These are phyloP conservation scores for Cytospora mali DNA, from an alignment of 2,329 filamentous ascomycete genomes.

Conservation along the genomic window DNA sequence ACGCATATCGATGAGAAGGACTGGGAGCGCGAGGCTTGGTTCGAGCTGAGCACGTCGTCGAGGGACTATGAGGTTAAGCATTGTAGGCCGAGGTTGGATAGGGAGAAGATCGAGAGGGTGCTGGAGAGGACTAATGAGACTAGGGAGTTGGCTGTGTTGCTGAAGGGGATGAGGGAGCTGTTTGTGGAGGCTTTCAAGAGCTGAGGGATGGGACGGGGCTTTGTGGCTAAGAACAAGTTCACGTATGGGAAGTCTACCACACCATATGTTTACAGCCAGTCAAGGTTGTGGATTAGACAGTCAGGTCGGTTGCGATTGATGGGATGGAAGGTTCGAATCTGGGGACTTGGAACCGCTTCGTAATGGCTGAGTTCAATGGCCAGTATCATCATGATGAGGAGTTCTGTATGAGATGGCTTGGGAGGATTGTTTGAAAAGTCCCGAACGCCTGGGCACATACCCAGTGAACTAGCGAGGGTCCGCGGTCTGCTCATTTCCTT, in stretches of 20 bases:
- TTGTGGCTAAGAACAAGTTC: no score
- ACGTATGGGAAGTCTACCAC: no score
- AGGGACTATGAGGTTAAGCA: constrained; percentile 85
- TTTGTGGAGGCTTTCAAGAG: constrained; percentile 70
- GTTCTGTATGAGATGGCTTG: background rate
- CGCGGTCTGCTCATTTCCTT: background rate
- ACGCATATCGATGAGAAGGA: constrained; percentile 83
- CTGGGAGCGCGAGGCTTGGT: constrained; percentile 89
- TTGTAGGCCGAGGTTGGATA: constrained; percentile 79
- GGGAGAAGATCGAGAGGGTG: constrained; percentile 75
- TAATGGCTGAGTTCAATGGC: background rate
- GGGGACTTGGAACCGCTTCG: background rate
- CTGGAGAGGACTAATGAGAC: constrained; percentile 81
- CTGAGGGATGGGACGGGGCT: constrained; percentile 32
- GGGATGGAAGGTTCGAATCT: background rate
- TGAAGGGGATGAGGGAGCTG: constrained; percentile 82
- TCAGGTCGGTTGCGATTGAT: background rate
- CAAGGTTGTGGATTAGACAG: background rate
- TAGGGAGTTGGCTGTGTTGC: constrained; percentile 68
- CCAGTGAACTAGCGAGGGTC: background rate
- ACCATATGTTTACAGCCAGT: background rate
- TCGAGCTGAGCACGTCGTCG: constrained; percentile 81
- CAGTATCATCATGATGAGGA: background rate
- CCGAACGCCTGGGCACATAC: background rate
- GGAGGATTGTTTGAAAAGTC: background rate